Base-by-base conservation (phyloP, 1,284 basidiomycete genomes). In the Pyrrhoderma noxium region DNA sequence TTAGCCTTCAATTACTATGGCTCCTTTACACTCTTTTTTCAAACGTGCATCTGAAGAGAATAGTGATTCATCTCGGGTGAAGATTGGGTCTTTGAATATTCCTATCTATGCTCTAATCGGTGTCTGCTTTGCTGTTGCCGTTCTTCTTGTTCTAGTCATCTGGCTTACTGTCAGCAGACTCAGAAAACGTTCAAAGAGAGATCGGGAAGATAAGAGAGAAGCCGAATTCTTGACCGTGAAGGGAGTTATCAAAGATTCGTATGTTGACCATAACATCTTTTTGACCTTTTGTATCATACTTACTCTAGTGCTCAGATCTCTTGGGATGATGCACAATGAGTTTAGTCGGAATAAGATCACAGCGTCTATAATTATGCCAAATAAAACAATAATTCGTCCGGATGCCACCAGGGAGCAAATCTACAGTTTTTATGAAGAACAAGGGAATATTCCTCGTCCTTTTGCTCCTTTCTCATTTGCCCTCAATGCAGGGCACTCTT, bases 361-460 rank as follows among this genome's bases (percentile, higher is more conserved):
- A 38, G 54, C 65, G 11, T 70, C 70, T 27, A 67, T 82, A 47
- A 58, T 77, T 31, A 67, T 83, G 52, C 84, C 84, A 2, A 67
- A 72, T 21, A 75, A 70, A 57, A 68, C 68, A 19, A 61, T 76
- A 49, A 60, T 69, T 14, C 64, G 64, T 27, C 66, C 72, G 9
- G 58, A 65, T 52, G 60, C 63, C 25, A 61, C 65, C 45, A 65
- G 65, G 39, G 67, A 74, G 40, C 69, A 75, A 53, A 71, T 77
- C 48, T 57, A 76, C 51, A 65, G 70, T 3, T 72, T 70, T 58
- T 73, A 79, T 61, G 58, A 67, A 45, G 68, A 68, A 45, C 70
- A 70, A 19, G 73, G 75, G 27, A 73, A 61, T 35, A 65, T 78
- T 52, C 77, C 78, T 8, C 69, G 68, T 23, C 70, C 74, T 3